Base-by-base conservation (phyloP, 2,329 filamentous ascomycete species). In the Alternaria triticina region DNA sequence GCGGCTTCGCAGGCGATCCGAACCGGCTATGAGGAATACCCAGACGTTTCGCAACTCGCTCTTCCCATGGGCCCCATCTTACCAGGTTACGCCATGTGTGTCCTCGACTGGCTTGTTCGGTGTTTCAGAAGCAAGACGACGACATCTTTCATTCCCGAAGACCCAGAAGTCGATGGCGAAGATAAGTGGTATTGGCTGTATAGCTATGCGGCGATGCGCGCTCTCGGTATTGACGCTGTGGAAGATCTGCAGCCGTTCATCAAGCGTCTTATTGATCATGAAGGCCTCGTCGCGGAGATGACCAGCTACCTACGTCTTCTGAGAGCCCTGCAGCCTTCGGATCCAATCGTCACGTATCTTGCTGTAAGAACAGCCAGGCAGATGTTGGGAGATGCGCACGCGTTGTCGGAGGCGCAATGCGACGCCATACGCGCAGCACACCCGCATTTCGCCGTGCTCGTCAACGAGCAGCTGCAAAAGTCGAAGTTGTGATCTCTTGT, bases 161-260 rank as follows among this genome's bases (percentile, higher is more conserved):
- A 57, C 1, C 51, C 56, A 28, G 59, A 54, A 15, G 40, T 62
- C n/a, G 55, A 61, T 7, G 40, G 36, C 7, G 15, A 36, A n/a
- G 65, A 63, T 15, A 65, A 54, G 20, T 63, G 51, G 46, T 61
- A 59, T 43, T 65, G 45, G 52, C 25, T 67, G 15, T 67, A 65
- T 46, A 55, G 46, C 17, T 67, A 65, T 57, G 22, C 55, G 6
- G 44, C 28, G 6, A 63, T 67, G 62, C 50, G 49, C 4, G 49
- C 46, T 11, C 36, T 67, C 9, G 59, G 62, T 7, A 58, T 65
- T 36, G 30, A 58, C 17, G 57, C 61, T 44, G 57, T 59, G 8
- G 43, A 44, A 22, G 11, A 22, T 6, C 57, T 67, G 7, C 52
- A 45, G 43, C 25, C 17, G 10, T 56, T 61, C 33, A 45, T 65